Conservation (phyloP, 179 eudicot genomes). For the Amaranthus tricolor region DNA sequence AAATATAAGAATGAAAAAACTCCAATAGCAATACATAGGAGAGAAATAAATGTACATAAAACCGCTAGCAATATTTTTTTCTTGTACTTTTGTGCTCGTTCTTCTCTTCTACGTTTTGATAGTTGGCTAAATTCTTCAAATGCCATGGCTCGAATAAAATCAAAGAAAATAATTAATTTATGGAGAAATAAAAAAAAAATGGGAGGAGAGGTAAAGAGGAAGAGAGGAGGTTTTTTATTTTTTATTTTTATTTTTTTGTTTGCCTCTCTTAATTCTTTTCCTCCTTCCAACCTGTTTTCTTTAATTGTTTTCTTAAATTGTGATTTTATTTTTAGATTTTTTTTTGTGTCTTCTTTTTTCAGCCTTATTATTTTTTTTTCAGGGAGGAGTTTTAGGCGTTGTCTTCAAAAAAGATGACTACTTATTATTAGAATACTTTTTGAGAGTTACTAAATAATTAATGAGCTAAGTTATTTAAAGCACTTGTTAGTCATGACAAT, state of each 20-base stretch:
- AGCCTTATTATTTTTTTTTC: background rate
- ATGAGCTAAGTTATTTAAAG: too few species aligned
- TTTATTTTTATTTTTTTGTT: conserved; percentile 6
- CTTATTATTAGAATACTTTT: too few species aligned
- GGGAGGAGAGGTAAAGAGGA: background rate
- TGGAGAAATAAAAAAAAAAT: background rate
- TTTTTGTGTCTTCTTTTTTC: background rate
- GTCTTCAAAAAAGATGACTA: too few species aligned
- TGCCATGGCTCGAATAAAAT: conserved; percentile 42
- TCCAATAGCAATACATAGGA: conserved; percentile 37
- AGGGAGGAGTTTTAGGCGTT: conserved; percentile 36
- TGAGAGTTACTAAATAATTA: too few species aligned
- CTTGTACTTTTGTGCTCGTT: conserved; percentile 39
- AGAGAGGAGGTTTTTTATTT: conserved; percentile 27
- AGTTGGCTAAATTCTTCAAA: conserved; percentile 69
- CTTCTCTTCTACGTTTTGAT: conserved; percentile 60
- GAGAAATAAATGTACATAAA: conserved; percentile 23
- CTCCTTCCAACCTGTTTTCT: conserved; percentile 23
- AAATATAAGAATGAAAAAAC: conserved; percentile 29
- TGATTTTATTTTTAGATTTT: conserved; percentile 21
- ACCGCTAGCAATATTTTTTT: conserved; percentile 35
- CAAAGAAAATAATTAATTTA: background rate
- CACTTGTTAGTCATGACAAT: too few species aligned
- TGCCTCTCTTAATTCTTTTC: conserved; percentile 21
- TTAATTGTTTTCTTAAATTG: conserved; percentile 1